These are phyloP conservation scores for Lichtheimia ornata DNA, from an alignment of 371 early-diverging fungal species.

Conservation along the genomic window DNA sequence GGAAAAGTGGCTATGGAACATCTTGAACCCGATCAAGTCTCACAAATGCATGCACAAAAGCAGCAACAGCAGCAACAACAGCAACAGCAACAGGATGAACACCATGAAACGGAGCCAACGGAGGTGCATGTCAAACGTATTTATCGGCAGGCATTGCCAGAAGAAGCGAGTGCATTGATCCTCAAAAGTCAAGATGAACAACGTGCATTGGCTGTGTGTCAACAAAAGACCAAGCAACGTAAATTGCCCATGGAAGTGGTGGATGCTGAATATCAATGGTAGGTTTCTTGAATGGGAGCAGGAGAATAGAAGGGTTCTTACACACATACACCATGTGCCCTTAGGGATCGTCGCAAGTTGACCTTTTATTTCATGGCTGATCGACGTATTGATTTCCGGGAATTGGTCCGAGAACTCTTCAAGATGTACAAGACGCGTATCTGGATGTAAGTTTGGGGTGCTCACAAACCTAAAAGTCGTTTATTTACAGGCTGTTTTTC, in stretches of 20 bases:
- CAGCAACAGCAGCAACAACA: conserved; percentile 12
- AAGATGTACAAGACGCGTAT: conserved; percentile 99
- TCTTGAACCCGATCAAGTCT: conserved; percentile 28
- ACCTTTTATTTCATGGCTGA: conserved; percentile 95
- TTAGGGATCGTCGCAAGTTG: conserved; percentile 91
- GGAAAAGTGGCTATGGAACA: conserved; percentile 81
- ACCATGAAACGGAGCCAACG: conserved; percentile 28
- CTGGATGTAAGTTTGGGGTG: conserved; percentile 80
- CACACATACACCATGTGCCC: background rate
- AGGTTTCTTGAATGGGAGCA: background rate
- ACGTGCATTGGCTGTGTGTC: conserved; percentile 85
- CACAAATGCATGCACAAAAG: conserved; percentile 8
- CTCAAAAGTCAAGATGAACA: conserved; percentile 87
- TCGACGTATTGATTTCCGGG: conserved; percentile 97
- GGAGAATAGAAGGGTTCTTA: background rate
- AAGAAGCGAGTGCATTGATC: conserved; percentile 74
- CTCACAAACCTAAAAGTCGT: background rate
- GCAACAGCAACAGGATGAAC: conserved; percentile 9
- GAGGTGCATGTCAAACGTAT: conserved; percentile 89
- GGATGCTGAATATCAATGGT: conserved; percentile 98
- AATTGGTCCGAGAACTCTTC: conserved; percentile 97
- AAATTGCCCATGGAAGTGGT: conserved; percentile 93
- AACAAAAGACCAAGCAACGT: conserved; percentile 83
- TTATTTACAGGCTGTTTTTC: background rate
- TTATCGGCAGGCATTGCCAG: conserved; percentile 75